A percentile compares a stretch with the other conserved stretches of the same genome.
Evolutionary conservation across 148 eudicot genomes (phyloP).

Genomic region (Beta vulgaris): DNA sequence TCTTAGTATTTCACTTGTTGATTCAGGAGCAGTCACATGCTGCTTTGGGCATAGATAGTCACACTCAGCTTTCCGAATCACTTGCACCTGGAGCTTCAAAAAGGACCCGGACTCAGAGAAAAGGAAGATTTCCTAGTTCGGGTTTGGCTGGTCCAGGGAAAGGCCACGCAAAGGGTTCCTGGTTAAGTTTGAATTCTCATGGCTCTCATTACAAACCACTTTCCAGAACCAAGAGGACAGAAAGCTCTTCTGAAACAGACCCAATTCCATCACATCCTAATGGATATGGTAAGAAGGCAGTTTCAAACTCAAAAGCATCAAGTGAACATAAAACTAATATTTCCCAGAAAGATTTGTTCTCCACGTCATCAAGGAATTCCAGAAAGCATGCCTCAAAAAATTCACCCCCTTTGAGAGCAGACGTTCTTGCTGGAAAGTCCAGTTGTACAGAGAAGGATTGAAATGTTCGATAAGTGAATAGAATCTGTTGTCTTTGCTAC

Average conservation of each 20-base stretch:
- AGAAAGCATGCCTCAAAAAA: slow-evolving; percentile 28
- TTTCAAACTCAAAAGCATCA: slow-evolving; percentile 19
- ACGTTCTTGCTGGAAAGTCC: slow-evolving; percentile 5
- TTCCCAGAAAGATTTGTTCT: slow-evolving; percentile 22
- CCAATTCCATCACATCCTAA: slow-evolving; percentile 22
- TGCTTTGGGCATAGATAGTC: not conserved
- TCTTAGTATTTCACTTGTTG: not conserved
- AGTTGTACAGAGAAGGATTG: slow-evolving; percentile 27
- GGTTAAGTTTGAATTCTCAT: slow-evolving; percentile 51
- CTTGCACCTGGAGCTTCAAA: slow-evolving; percentile 19
- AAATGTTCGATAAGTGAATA: not conserved
- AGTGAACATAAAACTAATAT: slow-evolving; percentile 2
- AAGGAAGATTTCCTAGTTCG: slow-evolving; percentile 13
- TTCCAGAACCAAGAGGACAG: slow-evolving; percentile 11
- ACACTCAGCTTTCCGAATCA: slow-evolving; percentile 18
- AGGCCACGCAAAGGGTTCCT: slow-evolving; percentile 29
- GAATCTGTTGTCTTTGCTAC: slow-evolving; percentile 5
- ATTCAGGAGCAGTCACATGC: slow-evolving; percentile 20
- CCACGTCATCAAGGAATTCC: slow-evolving; percentile 28
- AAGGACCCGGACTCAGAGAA: slow-evolving; percentile 16
- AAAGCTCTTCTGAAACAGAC: slow-evolving; percentile 16
- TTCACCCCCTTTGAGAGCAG: slow-evolving; percentile 12
- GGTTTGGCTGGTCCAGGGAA: slow-evolving; percentile 25
- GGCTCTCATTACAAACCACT: slow-evolving; percentile 21
- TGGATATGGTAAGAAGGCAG: slow-evolving; percentile 27